phyloP scores from a whole-genome alignment of 1,284 basidiomycete species.

The Leccinum laetum region DNA sequence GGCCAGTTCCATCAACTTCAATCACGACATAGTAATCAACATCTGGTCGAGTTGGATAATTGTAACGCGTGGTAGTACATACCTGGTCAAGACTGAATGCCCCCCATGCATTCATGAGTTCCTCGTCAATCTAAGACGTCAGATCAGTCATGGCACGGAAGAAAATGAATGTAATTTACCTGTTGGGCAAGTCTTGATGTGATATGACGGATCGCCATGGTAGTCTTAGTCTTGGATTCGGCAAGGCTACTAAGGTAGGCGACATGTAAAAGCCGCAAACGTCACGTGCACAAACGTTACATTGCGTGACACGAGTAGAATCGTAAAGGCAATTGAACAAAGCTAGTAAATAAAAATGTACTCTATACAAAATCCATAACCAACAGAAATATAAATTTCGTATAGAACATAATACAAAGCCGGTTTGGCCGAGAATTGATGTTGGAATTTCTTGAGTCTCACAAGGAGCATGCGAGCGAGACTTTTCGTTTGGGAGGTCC shows the following conservation, averaged over 20 bases:
- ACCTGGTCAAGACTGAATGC: constrained; percentile 94
- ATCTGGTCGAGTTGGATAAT: neutral
- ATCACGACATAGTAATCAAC: constrained; percentile 5
- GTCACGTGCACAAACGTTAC: too few relatives aligned
- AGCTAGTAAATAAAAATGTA: too few relatives aligned
- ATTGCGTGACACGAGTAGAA: too few relatives aligned
- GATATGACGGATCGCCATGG: constrained; percentile 75
- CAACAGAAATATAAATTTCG: too few relatives aligned
- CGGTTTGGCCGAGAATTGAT: too few relatives aligned
- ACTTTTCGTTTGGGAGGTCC: too few relatives aligned
- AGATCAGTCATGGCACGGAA: constrained; percentile 1
- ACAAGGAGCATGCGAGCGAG: too few relatives aligned
- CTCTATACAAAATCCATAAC: too few relatives aligned
- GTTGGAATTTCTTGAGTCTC: too few relatives aligned
- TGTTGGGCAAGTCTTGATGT: constrained; percentile 82
- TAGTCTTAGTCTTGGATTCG: constrained; percentile 10
- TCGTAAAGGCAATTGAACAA: too few relatives aligned
- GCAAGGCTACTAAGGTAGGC: neutral
- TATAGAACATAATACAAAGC: too few relatives aligned
- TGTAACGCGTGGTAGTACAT: neutral
- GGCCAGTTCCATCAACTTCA: constrained; percentile 97
- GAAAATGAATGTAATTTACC: constrained; percentile 39
- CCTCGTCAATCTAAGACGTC: constrained; percentile 77
- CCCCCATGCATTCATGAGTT: constrained; percentile 83
- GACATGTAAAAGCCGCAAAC: too few relatives aligned